These are phyloP conservation scores for Penicillium sp. DNA, from an alignment of 2,329 filamentous ascomycete genomes.

Conservation along the genomic window DNA sequence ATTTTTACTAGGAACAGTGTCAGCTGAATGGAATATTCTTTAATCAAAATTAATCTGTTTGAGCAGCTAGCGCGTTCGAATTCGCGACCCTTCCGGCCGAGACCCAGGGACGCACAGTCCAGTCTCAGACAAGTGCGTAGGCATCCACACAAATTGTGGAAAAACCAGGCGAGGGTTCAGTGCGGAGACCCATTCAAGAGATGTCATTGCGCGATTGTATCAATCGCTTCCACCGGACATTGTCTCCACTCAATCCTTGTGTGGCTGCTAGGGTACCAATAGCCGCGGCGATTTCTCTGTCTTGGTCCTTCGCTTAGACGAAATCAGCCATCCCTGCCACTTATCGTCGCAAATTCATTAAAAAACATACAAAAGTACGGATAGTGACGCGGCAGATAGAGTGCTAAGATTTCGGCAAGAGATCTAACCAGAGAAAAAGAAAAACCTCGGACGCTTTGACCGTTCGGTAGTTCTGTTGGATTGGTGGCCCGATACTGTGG, in stretches of 20 bases:
- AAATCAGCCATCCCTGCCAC: slow-evolving; percentile 1
- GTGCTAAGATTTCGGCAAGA: neutral
- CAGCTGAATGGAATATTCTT: neutral
- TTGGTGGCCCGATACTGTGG: neutral
- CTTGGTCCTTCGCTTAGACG: neutral
- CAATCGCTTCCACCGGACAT: neutral
- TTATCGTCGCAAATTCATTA: neutral
- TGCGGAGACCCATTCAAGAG: neutral
- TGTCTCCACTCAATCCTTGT: neutral
- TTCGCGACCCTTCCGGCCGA: neutral
- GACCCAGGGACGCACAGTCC: neutral
- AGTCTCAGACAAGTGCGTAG: neutral
- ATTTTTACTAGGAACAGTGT: neutral
- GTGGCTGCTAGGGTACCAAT: neutral
- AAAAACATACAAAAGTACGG: neutral
- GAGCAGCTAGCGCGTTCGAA: neutral
- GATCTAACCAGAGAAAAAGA: neutral
- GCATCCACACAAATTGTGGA: neutral
- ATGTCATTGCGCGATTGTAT: slow-evolving; percentile 1
- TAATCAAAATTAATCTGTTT: neutral
- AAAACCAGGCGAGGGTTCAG: neutral
- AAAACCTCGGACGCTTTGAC: neutral
- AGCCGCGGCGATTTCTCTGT: neutral
- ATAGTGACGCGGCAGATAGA: neutral
- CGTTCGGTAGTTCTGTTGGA: neutral